phyloP scores from a whole-genome alignment of 225 moss, liverwort and hornwort species.

The Anthoceros angustus region DNA sequence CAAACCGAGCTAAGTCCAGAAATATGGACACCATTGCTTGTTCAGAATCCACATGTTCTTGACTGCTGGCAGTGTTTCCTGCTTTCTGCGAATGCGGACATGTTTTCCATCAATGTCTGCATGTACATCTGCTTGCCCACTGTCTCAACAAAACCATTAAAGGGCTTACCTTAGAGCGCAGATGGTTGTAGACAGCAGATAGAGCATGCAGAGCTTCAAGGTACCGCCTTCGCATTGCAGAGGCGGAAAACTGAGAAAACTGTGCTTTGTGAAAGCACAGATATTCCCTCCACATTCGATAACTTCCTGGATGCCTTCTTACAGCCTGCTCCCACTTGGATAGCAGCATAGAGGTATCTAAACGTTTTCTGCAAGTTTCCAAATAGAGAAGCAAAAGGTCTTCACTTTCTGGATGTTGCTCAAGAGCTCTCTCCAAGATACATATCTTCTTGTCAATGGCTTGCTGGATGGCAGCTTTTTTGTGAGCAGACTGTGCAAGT shows the following conservation, averaged over 20 bases:
- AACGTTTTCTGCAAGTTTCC: constrained; percentile 68
- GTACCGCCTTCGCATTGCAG: constrained; percentile 47
- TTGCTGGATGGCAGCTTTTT: constrained; percentile 65
- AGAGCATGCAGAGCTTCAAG: constrained; percentile 60
- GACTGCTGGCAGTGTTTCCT: constrained; percentile 13
- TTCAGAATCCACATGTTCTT: constrained; percentile 44
- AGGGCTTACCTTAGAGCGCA: constrained; percentile 22
- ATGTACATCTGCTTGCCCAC: neutral
- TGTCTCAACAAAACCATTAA: neutral
- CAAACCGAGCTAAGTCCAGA: constrained; percentile 73
- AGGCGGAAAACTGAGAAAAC: constrained; percentile 75
- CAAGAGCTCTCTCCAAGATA: constrained; percentile 69
- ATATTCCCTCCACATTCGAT: constrained; percentile 80
- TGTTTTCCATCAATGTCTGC: neutral
- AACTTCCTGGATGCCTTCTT: constrained; percentile 38
- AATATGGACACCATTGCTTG: constrained; percentile 62
- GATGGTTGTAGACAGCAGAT: constrained; percentile 48
- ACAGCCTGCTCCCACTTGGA: constrained; percentile 68
- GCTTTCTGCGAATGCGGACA: constrained; percentile 19
- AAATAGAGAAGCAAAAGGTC: constrained; percentile 55
- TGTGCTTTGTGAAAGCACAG: constrained; percentile 56
- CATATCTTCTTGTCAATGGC: constrained; percentile 70
- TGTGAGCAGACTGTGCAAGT: constrained; percentile 54
- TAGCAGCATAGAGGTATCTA: constrained; percentile 46
- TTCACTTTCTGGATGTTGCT: constrained; percentile 53